phyloP scores from a whole-genome alignment of 2,329 filamentous ascomycete genomes.

The Conoideocrella luteorostrata region DNA sequence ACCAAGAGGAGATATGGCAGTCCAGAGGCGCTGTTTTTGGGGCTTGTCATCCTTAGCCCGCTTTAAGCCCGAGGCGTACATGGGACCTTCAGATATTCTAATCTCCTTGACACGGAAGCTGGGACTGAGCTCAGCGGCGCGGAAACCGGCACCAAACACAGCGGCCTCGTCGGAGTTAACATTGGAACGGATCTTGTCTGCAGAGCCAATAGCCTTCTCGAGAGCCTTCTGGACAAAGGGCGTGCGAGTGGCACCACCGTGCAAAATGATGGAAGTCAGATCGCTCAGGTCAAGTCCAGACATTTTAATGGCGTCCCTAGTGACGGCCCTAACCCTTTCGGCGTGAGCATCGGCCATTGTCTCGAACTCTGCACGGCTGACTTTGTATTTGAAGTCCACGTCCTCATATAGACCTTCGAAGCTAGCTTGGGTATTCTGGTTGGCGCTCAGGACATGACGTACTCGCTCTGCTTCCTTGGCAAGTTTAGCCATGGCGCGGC shows the following conservation, averaged over 20 bases:
- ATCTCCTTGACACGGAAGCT: conserved; percentile 99
- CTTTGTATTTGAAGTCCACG: conserved; percentile 87
- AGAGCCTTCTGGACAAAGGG: conserved; percentile 91
- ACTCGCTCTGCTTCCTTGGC: conserved; percentile 85
- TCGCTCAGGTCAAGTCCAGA: conserved; percentile 69
- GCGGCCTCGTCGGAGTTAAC: conserved; percentile 97
- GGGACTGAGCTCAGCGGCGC: conserved; percentile 83
- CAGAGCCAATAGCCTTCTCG: conserved; percentile 64
- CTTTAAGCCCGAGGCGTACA: conserved; percentile 68
- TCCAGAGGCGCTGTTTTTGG: conserved; percentile 78
- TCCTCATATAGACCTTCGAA: conserved; percentile 92
- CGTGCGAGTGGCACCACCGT: conserved; percentile 83
- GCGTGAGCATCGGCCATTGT: conserved; percentile 63
- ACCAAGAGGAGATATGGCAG: conserved; percentile 67
- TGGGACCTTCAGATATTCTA: conserved; percentile 67
- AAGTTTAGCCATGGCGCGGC: conserved; percentile 82
- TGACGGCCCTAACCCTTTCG: conserved; percentile 59
- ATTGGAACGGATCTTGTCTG: conserved; percentile 80
- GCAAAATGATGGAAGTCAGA: conserved; percentile 84
- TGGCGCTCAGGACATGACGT: conserved; percentile 88
- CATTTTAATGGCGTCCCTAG: conserved; percentile 67
- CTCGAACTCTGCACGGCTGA: conserved; percentile 76
- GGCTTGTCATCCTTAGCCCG: conserved; percentile 65
- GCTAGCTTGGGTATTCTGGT: conserved; percentile 69
- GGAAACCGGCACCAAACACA: conserved; percentile 92